Conservation (phyloP, 2,329 filamentous ascomycete genomes). For the Aspergillus sojae region DNA sequence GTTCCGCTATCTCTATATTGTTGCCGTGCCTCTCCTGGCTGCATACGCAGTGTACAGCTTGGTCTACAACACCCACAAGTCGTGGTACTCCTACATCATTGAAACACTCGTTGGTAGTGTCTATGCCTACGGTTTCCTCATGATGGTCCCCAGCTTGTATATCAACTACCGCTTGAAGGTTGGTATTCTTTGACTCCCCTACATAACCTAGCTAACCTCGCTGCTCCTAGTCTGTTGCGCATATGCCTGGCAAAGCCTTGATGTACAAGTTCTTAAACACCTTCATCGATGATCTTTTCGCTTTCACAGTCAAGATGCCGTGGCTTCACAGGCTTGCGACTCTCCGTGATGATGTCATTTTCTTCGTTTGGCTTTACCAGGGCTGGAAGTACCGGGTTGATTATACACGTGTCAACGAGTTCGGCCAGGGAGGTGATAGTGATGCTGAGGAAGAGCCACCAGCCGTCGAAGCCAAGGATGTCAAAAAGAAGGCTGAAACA, state of each 20-base stretch:
- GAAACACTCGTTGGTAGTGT: constrained; percentile 93
- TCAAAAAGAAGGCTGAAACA: constrained; percentile 10
- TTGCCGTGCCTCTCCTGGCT: constrained; percentile 83
- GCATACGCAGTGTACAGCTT: constrained; percentile 92
- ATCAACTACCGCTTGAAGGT: constrained; percentile 98
- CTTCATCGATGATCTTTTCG: constrained; percentile 98
- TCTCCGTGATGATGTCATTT: constrained; percentile 92
- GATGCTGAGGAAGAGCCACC: constrained; percentile 60
- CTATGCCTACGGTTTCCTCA: constrained; percentile 96
- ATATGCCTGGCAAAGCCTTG: constrained; percentile 97
- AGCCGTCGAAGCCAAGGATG: constrained; percentile 16
- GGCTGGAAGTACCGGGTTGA: constrained; percentile 90
- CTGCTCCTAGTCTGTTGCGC: constrained; percentile 67
- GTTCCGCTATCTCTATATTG: constrained; percentile 94
- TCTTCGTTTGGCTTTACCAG: constrained; percentile 97
- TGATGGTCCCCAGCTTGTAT: constrained; percentile 97
- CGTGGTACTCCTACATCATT: constrained; percentile 96
- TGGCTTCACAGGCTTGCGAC: constrained; percentile 89
- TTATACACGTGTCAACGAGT: constrained; percentile 92
- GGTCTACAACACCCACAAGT: constrained; percentile 92
- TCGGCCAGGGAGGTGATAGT: constrained; percentile 96
- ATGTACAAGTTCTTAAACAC: constrained; percentile 98
- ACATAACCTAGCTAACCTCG: constrained; percentile 17
- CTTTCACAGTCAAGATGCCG: constrained; percentile 99
- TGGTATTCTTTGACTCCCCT: constrained; percentile 15